Evolutionary conservation across 768 basidiomycete species (phyloP).

Genomic region (Macrolepiota fuliginosa): DNA sequence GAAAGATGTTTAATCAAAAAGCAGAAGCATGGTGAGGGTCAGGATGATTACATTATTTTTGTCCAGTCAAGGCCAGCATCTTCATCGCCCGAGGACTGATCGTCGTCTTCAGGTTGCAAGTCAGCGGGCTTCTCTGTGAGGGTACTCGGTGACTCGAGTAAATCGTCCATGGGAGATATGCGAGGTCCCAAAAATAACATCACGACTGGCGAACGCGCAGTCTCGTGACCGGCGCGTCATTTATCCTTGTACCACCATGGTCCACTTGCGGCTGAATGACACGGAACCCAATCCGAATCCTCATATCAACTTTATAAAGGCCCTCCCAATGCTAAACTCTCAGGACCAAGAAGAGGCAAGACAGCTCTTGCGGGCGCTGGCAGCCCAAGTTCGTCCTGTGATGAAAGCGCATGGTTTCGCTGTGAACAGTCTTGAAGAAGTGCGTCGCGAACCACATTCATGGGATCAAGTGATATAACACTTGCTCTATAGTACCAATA

Average conservation of each 20-base stretch:
- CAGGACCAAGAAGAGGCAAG: slow-evolving; percentile 59
- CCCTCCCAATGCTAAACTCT: slow-evolving; percentile 41
- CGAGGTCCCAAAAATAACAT: neutral
- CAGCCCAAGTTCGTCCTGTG: slow-evolving; percentile 78
- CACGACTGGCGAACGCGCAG: neutral
- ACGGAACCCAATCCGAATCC: slow-evolving; percentile 71
- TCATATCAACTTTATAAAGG: slow-evolving; percentile 71
- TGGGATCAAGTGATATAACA: neutral
- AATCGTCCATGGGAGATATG: slow-evolving; percentile 53
- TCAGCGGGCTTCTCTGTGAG: slow-evolving; percentile 26
- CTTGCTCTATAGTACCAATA: slow-evolving; percentile 59
- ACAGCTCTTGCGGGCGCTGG: slow-evolving; percentile 73
- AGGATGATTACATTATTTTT: slow-evolving; percentile 53
- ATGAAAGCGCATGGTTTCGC: slow-evolving; percentile 79
- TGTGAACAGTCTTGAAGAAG: slow-evolving; percentile 84
- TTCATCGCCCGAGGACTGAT: slow-evolving; percentile 60
- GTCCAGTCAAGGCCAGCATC: slow-evolving; percentile 84
- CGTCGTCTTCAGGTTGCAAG: slow-evolving; percentile 35
- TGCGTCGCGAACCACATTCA: slow-evolving; percentile 23
- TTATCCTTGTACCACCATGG: slow-evolving; percentile 42
- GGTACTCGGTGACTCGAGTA: slow-evolving; percentile 43
- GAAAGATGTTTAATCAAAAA: slow-evolving; percentile 14
- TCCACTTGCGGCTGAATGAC: slow-evolving; percentile 72
- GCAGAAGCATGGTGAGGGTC: neutral
- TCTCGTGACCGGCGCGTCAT: slow-evolving; percentile 5